phyloP scores from a whole-genome alignment of 805 yeast genomes.

The Wilhelminamyces savonicus region DNA sequence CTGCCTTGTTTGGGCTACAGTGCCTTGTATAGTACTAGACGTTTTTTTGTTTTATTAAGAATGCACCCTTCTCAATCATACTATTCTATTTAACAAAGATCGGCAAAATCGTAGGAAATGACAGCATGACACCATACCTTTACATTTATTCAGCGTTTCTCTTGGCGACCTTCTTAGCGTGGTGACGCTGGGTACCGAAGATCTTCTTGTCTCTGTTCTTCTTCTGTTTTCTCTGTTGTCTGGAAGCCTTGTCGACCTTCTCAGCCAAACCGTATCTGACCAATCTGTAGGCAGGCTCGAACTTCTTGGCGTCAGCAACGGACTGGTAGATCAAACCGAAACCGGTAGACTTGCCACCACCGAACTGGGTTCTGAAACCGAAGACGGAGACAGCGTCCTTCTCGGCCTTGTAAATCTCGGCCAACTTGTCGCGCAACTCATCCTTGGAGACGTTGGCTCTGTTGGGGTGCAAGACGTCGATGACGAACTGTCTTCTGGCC shows the following conservation, averaged over 20 bases:
- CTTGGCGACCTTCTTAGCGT: constrained; percentile 87
- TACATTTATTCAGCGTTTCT: constrained; percentile 73
- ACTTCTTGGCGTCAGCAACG: constrained; percentile 94
- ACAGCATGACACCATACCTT: not conserved
- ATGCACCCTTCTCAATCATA: constrained; percentile 5
- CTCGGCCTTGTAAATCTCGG: constrained; percentile 84
- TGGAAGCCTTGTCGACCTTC: constrained; percentile 94
- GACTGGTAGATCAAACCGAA: constrained; percentile 99
- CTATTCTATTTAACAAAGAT: constrained; percentile 1
- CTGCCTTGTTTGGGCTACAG: too few species aligned
- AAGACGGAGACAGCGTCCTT: constrained; percentile 94
- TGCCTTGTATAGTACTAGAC: too few species aligned
- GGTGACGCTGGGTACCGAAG: constrained; percentile 96
- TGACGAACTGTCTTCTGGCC: constrained; percentile 99
- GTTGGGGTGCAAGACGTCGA: constrained; percentile 99
- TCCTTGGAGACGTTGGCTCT: constrained; percentile 98
- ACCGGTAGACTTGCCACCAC: constrained; percentile 99
- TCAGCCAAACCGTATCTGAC: constrained; percentile 97
- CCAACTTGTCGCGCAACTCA: constrained; percentile 93
- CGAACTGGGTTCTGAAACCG: constrained; percentile 99
- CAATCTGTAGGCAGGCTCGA: constrained; percentile 99
- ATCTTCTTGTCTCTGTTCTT: constrained; percentile 99
- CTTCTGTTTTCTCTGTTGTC: constrained; percentile 99
- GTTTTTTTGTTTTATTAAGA: constrained; percentile 6
- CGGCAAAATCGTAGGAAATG: not conserved